These are phyloP conservation scores for Endotrypanum monterogeii DNA, from an alignment of 208 protist genomes.

Conservation along the genomic window DNA sequence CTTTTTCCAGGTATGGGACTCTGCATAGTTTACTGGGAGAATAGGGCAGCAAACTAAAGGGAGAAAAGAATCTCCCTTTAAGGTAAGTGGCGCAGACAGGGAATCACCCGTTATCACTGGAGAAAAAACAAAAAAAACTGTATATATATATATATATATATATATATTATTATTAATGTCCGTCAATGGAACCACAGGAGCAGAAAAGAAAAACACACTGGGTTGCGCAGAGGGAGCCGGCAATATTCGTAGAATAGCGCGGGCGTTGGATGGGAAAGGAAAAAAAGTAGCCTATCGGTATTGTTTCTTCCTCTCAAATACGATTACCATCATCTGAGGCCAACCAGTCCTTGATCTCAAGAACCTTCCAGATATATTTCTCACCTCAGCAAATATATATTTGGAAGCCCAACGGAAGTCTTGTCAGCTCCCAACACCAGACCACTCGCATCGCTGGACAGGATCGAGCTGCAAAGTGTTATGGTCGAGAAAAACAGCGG, in stretches of 20 bases:
- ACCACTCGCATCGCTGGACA: neutral
- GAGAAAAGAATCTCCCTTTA: neutral
- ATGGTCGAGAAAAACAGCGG: neutral
- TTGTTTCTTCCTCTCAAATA: neutral
- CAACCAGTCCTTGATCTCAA: neutral
- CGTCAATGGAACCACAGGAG: neutral
- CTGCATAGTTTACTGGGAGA: neutral
- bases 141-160: no score
- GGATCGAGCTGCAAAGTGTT: neutral
- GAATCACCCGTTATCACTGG: no score
- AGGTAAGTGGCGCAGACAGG: no score
- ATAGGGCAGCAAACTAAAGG: neutral
- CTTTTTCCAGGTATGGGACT: neutral
- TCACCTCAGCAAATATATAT: neutral
- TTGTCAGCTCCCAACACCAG: neutral
- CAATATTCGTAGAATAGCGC: neutral
- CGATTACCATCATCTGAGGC: neutral
- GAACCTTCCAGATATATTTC: neutral
- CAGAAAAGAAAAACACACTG: neutral
- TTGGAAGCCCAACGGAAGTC: neutral
- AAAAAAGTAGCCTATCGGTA: neutral
- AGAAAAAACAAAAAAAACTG: neutral
- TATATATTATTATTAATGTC: no score
- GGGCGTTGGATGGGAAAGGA: neutral
- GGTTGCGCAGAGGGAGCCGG: neutral